Evolutionary conservation across 306 rosid genomes (phyloP), one percentile per base, ranked within the genome.

Genomic region (Fragaria nilgerrensis): DNA sequence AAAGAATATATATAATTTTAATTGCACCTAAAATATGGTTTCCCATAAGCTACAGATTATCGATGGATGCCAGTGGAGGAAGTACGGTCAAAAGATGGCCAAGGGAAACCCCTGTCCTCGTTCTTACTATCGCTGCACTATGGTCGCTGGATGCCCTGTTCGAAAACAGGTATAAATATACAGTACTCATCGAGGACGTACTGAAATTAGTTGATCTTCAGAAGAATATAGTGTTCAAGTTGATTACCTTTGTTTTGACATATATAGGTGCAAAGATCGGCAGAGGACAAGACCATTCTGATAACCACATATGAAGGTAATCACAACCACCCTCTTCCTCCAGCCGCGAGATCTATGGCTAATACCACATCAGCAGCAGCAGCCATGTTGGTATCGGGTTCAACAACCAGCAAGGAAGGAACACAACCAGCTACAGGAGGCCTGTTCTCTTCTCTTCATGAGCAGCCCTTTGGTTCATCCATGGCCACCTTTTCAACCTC

Each of bases 61-160:
- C 14, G 96, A 90, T 61, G 96, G 96, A 22, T 90, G 92, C 70
- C 91, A 90, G 53, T 90, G 96, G 96, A 87, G 96, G 64, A 90
- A 90, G 81, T 90, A 90, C 68, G 96, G 96, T n/a, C 96, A 90
- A 63, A 90, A 90, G 82, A 86, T 88, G 82, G 86, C 96, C 0
- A 88, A 84, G 69, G 90, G 89, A 63, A 91, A 87, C 75, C 93
- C 93, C n/a, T 85, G 88, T 53, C 96, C 96, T 36, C 89, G 96
- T 45, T 93, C 90, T 25, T 91, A 91, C 74, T 91, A 85, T 75
- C 92, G 92, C 73, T 91, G 96, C 82, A 87, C 90, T n/a, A 87
- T 91, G 92, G 87, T 86, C 6, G 78, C 47, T 2, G 89, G 85
- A 34, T 91, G 96, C 68, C 89, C 91, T 1, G 93, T 91, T 5